Conservation (phyloP, 208 protist species). For the Endotrypanum monterogeii region DNA sequence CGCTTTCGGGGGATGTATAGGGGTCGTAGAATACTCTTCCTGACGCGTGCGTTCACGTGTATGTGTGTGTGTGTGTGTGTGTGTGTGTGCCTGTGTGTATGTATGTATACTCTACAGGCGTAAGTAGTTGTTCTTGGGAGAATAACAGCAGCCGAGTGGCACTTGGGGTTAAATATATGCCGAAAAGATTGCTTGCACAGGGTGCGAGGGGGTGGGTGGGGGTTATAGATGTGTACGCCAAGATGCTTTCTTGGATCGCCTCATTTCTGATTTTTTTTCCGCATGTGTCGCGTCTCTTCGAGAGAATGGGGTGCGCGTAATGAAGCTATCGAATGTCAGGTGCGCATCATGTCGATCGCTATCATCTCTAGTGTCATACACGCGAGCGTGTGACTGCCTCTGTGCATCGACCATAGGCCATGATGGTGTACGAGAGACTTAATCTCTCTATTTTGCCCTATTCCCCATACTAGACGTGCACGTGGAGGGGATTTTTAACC, state of each 20-base stretch:
- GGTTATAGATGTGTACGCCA: no score
- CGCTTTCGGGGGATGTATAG: constrained; percentile 19
- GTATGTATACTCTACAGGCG: background rate
- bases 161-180: no score
- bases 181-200: no score
- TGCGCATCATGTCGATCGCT: background rate
- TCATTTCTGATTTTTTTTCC: no score
- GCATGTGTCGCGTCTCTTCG: no score
- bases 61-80: background rate
- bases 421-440: no score
- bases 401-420: background rate
- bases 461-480: no score
- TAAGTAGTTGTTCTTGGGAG: no score
- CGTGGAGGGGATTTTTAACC: background rate
- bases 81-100: background rate
- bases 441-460: background rate
- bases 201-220: no score
- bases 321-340: background rate
- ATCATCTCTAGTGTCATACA: background rate
- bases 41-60: background rate
- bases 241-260: no score
- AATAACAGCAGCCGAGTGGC: no score
- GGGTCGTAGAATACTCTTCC: background rate
- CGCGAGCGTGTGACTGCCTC: background rate
- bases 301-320: no score